Evolutionary conservation across 306 rosid genomes (phyloP).

Genomic region (Calophaca sinica): DNA sequence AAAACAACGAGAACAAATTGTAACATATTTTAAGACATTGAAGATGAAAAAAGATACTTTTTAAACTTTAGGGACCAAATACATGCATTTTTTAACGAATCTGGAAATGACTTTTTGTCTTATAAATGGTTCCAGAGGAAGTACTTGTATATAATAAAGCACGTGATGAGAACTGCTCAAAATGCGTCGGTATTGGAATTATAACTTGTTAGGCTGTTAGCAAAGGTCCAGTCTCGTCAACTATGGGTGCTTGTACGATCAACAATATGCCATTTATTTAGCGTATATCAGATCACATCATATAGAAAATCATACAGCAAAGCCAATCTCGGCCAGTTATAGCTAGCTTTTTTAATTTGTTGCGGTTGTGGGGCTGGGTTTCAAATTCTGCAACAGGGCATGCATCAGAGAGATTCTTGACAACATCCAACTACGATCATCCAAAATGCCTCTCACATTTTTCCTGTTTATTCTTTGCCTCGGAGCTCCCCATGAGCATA

Average conservation of each 20-base stretch:
- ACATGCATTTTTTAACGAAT: no score
- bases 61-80: no score
- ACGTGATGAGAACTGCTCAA: slow-evolving; percentile 41
- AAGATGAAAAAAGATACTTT: no score
- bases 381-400: slow-evolving; percentile 41
- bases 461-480: slow-evolving; percentile 23
- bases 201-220: slow-evolving; percentile 44
- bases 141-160: slow-evolving; percentile 4
- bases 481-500: no score
- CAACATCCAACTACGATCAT: slow-evolving; percentile 37
- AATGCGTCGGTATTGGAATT: slow-evolving; percentile 32
- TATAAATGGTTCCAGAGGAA: no score
- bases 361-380: slow-evolving; percentile 32
- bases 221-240: slow-evolving; percentile 46
- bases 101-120: no score
- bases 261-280: not conserved
- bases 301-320: slow-evolving; percentile 23
- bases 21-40: no score
- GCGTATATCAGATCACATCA: slow-evolving; percentile 36
- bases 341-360: not conserved
- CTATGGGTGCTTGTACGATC: slow-evolving; percentile 39
- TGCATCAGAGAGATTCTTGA: slow-evolving; percentile 41
- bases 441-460: slow-evolving; percentile 33
- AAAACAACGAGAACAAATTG: no score
- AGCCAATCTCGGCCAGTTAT: not conserved